A percentile compares a stretch with the other conserved stretches of the same genome.
phyloP scores from a whole-genome alignment of 768 basidiomycete species.

The Xerocomellus intermedius region DNA sequence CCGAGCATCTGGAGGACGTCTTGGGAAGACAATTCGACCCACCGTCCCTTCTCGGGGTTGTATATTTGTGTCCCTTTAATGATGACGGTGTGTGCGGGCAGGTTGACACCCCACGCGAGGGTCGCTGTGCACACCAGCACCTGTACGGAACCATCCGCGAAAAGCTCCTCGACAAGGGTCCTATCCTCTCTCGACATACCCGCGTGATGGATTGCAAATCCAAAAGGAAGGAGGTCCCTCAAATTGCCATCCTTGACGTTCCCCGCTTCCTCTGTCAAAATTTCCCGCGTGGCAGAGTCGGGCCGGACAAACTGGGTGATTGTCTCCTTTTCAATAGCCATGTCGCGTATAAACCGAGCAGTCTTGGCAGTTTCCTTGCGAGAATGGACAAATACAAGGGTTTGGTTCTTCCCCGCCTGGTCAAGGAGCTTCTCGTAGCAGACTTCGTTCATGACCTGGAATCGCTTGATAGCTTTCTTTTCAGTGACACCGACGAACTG shows the following conservation, averaged over 20 bases:
- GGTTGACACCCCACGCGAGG: constrained; percentile 98
- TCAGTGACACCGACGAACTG: constrained; percentile 98
- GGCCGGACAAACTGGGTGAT: constrained; percentile 95
- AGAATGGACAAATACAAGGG: constrained; percentile 96
- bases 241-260: constrained; percentile 82
- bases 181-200: constrained; percentile 94
- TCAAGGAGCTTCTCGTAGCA: constrained; percentile 99
- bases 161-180: constrained; percentile 89
- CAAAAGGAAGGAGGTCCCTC: constrained; percentile 89
- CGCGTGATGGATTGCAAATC: constrained; percentile 97
- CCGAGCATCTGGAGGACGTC: constrained; percentile 99
- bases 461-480: constrained; percentile 98
- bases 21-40: constrained; percentile 94
- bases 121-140: constrained; percentile 97
- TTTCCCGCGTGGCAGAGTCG: constrained; percentile 88
- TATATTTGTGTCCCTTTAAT: constrained; percentile 99
- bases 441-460: constrained; percentile 97
- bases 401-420: constrained; percentile 87
- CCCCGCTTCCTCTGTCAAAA: constrained; percentile 79
- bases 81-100: constrained; percentile 96
- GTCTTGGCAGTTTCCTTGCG: constrained; percentile 99
- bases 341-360: constrained; percentile 88
- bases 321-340: constrained; percentile 95
- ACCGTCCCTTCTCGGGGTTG: constrained; percentile 97
- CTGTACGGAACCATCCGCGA: constrained; percentile 88